Percentiles rank a stretch among this genome's conserved stretches.
phyloP scores from a whole-genome alignment of 2,329 filamentous ascomycete species.

The Setomelanomma holmii region DNA sequence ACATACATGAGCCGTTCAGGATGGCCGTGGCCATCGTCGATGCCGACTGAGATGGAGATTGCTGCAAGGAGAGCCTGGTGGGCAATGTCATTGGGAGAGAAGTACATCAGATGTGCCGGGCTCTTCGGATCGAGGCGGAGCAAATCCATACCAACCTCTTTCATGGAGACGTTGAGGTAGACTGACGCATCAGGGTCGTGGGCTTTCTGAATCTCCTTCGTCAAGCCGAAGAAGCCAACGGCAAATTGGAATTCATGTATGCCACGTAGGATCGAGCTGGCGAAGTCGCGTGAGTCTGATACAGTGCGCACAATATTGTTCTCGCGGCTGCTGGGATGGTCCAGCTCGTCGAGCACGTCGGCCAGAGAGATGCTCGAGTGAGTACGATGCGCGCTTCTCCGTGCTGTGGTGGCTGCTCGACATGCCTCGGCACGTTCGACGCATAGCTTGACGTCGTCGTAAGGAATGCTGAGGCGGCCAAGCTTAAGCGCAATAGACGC shows the following conservation, averaged over 20 bases:
- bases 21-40: slow-evolving; percentile 87
- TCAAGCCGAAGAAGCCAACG: slow-evolving; percentile 86
- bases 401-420: slow-evolving; percentile 40
- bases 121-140: slow-evolving; percentile 91
- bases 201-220: slow-evolving; percentile 76
- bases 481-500: slow-evolving; percentile 89
- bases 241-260: slow-evolving; percentile 98
- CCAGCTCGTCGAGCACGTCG: slow-evolving; percentile 77
- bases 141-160: slow-evolving; percentile 92
- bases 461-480: slow-evolving; percentile 87
- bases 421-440: slow-evolving; percentile 60
- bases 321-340: slow-evolving; percentile 69
- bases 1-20: slow-evolving; percentile 90
- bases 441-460: slow-evolving; percentile 79
- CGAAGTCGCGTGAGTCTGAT: slow-evolving; percentile 90
- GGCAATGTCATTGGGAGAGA: slow-evolving; percentile 87
- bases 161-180: slow-evolving; percentile 88
- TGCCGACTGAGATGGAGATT: slow-evolving; percentile 87
- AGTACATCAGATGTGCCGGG: slow-evolving; percentile 97
- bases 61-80: slow-evolving; percentile 93
- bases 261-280: slow-evolving; percentile 86
- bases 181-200: slow-evolving; percentile 73
- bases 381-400: slow-evolving; percentile 32
- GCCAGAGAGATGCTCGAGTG: slow-evolving; percentile 68
- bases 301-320: slow-evolving; percentile 80